These are phyloP conservation scores for Elaeagnus macrophylla DNA, from an alignment of 306 rosid genomes.

Conservation along the genomic window DNA sequence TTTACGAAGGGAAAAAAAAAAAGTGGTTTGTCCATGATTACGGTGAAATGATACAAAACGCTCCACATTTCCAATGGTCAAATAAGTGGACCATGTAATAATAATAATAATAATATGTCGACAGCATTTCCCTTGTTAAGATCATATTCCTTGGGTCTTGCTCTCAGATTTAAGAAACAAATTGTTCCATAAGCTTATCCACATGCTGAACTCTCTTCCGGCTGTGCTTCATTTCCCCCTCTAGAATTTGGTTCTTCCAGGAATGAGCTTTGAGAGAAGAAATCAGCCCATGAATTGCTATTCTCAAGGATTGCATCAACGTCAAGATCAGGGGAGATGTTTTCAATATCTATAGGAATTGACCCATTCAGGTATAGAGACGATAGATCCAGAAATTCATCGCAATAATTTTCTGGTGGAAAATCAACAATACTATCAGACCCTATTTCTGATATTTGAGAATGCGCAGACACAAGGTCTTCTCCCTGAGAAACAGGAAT, in stretches of 20 bases:
- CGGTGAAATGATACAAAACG: too few species aligned
- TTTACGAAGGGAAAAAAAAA: too few species aligned
- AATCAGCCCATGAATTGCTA: conserved; percentile 54
- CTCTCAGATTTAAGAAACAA: conserved; percentile 72
- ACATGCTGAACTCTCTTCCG: conserved; percentile 40
- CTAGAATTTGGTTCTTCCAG: conserved; percentile 38
- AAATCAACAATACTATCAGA: conserved; percentile 36
- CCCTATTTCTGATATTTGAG: conserved; percentile 33
- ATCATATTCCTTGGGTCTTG: too few species aligned
- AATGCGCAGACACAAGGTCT: too few species aligned
- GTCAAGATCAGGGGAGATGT: conserved; percentile 46
- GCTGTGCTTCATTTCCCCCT: conserved; percentile 41
- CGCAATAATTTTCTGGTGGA: conserved; percentile 35
- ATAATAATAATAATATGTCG: too few species aligned
- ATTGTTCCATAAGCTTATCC: conserved; percentile 76
- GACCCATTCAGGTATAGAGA: conserved; percentile 39
- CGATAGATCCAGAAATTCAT: conserved; percentile 37
- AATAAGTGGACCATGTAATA: too few species aligned
- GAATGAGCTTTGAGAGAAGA: conserved; percentile 34
- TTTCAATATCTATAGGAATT: conserved; percentile 50
- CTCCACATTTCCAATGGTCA: too few species aligned
- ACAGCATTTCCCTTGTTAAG: too few species aligned
- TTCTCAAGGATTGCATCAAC: conserved; percentile 49
- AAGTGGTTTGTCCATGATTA: too few species aligned
- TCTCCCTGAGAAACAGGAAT: conserved; percentile 34